phyloP scores from a whole-genome alignment of 306 rosid genomes.

The Sphenostylis stenocarpa region DNA sequence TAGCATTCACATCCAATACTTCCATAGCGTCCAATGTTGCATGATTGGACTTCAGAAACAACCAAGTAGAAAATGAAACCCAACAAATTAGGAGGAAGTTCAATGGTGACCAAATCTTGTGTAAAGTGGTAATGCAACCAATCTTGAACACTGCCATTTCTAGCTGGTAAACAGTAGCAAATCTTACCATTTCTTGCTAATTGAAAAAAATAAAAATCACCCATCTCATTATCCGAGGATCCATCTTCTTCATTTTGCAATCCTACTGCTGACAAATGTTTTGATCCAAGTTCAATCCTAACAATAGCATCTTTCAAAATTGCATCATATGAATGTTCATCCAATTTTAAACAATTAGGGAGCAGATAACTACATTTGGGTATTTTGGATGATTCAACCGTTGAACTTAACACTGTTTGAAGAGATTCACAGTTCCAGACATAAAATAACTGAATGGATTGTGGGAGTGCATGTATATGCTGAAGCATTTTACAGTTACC shows the following conservation, averaged over 20 bases:
- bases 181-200: no score
- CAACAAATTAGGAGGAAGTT: neutral
- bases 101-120: neutral
- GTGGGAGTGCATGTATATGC: conserved; percentile 17
- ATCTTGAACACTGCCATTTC: neutral
- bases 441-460: neutral
- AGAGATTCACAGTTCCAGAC: neutral
- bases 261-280: neutral
- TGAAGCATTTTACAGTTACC: neutral
- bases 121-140: neutral
- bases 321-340: no score
- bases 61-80: conserved; percentile 22
- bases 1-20: conserved; percentile 15
- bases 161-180: neutral
- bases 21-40: no score
- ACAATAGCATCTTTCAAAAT: neutral
- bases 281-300: neutral
- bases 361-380: neutral
- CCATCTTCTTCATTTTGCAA: no score
- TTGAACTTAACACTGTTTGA: neutral
- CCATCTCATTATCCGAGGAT: no score
- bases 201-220: neutral
- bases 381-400: neutral
- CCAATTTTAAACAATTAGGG: neutral
- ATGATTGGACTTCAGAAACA: neutral